phyloP scores from a whole-genome alignment of 257 asterid genomes.

The Solanum tacnaense region DNA sequence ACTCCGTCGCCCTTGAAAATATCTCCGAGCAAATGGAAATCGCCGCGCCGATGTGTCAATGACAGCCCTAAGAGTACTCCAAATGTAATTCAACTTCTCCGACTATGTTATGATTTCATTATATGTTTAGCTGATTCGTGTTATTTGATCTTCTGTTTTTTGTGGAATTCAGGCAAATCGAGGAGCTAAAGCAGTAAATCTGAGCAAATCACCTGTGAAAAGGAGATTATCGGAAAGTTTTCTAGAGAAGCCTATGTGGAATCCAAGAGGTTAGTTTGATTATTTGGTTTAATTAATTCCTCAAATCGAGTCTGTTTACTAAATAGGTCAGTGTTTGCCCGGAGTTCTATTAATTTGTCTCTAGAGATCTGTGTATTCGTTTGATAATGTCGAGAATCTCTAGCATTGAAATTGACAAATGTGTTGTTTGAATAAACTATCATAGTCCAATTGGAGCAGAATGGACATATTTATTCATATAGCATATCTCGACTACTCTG shows the following conservation, averaged over 20 bases:
- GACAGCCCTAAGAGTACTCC: slow-evolving; percentile 38
- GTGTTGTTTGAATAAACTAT: background rate
- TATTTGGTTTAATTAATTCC: background rate
- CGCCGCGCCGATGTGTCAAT: slow-evolving; percentile 38
- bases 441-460: background rate
- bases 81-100: slow-evolving; percentile 21
- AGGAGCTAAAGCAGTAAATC: slow-evolving; percentile 1
- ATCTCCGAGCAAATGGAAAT: slow-evolving; percentile 39
- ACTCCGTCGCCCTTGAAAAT: slow-evolving; percentile 19
- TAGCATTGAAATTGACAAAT: background rate
- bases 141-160: background rate
- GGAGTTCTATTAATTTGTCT: background rate
- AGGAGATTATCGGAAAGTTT: slow-evolving; percentile 29
- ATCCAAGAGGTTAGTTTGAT: slow-evolving; percentile 51
- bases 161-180: slow-evolving; percentile 32
- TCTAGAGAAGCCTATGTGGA: slow-evolving; percentile 46
- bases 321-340: background rate
- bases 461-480: background rate
- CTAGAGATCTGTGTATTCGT: background rate
- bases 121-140: background rate
- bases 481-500: background rate
- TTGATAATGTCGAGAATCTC: background rate
- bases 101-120: background rate
- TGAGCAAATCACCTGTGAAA: slow-evolving; percentile 34
- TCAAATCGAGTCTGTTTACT: background rate